Conservation (phyloP, 257 asterid genomes). For the Solanum pimpinellifolium region DNA sequence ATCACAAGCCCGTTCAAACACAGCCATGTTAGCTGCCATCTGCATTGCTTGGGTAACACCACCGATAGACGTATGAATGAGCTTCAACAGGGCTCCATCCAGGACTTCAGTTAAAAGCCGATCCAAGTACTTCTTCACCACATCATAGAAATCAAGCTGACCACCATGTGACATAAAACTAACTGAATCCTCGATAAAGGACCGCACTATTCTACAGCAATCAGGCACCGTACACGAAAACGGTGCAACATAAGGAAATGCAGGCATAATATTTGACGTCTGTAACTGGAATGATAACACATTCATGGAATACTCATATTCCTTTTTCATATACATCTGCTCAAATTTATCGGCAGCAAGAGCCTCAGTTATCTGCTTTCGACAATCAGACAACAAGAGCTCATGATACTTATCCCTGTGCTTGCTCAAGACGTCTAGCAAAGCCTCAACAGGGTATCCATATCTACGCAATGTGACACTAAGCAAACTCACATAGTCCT, state of each 20-base stretch:
- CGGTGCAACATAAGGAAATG: slow-evolving; percentile 90
- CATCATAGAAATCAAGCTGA: slow-evolving; percentile 79
- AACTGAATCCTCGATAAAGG: slow-evolving; percentile 89
- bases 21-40: slow-evolving; percentile 98
- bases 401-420: slow-evolving; percentile 95
- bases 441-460: slow-evolving; percentile 83
- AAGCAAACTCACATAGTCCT: slow-evolving; percentile 93
- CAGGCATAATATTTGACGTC: slow-evolving; percentile 89
- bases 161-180: slow-evolving; percentile 96
- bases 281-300: slow-evolving; percentile 89
- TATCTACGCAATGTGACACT: slow-evolving; percentile 85
- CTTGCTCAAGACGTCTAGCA: slow-evolving; percentile 89
- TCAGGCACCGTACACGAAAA: slow-evolving; percentile 93
- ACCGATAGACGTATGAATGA: slow-evolving; percentile 43
- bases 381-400: slow-evolving; percentile 77
- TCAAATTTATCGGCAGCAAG: slow-evolving; percentile 87
- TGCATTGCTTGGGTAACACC: slow-evolving; percentile 97
- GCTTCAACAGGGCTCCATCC: slow-evolving; percentile 73
- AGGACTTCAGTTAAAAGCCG: slow-evolving; percentile 78
- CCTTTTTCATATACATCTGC: slow-evolving; percentile 98
- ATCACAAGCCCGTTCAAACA: slow-evolving; percentile 94
- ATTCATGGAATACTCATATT: slow-evolving; percentile 87
- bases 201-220: slow-evolving; percentile 90
- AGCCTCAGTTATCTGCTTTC: slow-evolving; percentile 81
- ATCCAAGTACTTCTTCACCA: slow-evolving; percentile 87